Base-by-base conservation (phyloP, 1,284 basidiomycete species). In the Boletus albobrunnescens region DNA sequence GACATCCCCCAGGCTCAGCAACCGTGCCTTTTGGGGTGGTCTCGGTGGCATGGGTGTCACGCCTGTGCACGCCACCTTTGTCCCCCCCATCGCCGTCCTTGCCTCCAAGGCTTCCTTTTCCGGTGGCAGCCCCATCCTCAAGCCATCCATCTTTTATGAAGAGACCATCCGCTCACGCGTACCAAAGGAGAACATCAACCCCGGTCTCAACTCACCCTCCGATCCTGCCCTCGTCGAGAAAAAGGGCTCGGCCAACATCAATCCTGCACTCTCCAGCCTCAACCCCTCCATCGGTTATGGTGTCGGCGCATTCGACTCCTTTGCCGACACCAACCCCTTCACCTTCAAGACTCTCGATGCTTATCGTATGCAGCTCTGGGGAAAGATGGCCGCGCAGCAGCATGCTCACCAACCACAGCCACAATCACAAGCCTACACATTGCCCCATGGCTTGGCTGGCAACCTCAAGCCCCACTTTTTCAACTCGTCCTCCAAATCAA, bases 321-420 rank as follows among this genome's bases (percentile, higher is more conserved):
- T 90, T 64, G 74, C 84, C 30, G 87, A 91, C 53, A 65, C 75
- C 52, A 90, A 88, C 56, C 79, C 84, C 4, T 91, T 91, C 69
- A 87, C 84, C 6, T 78, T 91, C 72, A 90, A 89, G 72, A 82
- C 79, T 8, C 73, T 92, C 60, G 91, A 94, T 69, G 77, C 81
- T 65, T 92, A 84, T 59, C 79, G 91, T 28, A 90, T 91, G 85
- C 91, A 93, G 57, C 74, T 93, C 2, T 93, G 90, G 91, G 79
- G 81, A 30, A 81, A 84, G 67, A 86, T 93, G 78, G 87, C 87
- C 0, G 67, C 73, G 26, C 72, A 73, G 41, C 68, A 68, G 28
- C 65, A 69, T 20, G 56, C 56, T 3, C 71, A 71, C 41, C 63
- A 61, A 6, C 57, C 53, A 36, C 70, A 66, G 56, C 44, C 64